phyloP scores from a whole-genome alignment of 441 rosid genomes.

The Populus tomentosa region DNA sequence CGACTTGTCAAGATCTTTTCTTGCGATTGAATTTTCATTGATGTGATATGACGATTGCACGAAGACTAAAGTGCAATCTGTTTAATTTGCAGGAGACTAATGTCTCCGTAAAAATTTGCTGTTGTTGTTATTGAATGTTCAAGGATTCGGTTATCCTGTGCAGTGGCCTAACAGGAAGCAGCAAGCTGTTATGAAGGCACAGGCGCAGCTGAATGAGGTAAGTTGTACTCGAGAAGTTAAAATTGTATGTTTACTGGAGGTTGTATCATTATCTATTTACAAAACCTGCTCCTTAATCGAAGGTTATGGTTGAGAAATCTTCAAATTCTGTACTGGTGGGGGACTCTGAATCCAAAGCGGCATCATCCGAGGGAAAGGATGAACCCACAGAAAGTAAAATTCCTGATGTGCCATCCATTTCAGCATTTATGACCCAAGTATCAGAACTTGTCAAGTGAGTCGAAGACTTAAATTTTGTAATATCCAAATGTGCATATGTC shows the following conservation, averaged over 20 bases:
- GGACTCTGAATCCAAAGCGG: slow-evolving; percentile 27
- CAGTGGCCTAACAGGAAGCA: slow-evolving; percentile 43
- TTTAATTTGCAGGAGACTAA: too few relatives aligned
- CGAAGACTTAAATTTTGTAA: background rate
- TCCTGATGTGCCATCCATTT: slow-evolving; percentile 48
- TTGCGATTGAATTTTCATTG: background rate
- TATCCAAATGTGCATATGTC: background rate
- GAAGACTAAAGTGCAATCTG: background rate
- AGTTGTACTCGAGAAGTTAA: slow-evolving; percentile 11
- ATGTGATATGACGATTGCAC: background rate
- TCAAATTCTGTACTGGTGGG: slow-evolving; percentile 46
- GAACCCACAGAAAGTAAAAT: slow-evolving; percentile 27
- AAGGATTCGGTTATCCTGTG: slow-evolving; percentile 9
- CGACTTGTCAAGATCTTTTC: background rate
- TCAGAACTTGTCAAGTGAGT: slow-evolving; percentile 83
- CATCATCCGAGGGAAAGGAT: slow-evolving; percentile 34
- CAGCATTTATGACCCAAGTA: slow-evolving; percentile 82
- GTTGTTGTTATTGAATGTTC: background rate
- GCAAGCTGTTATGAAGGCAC: slow-evolving; percentile 31
- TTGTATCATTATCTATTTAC: background rate
- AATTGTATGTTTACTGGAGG: slow-evolving; percentile 11
- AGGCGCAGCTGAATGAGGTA: slow-evolving; percentile 65
- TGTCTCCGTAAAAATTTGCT: background rate
- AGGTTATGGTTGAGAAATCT: slow-evolving; percentile 43
- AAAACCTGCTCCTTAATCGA: slow-evolving; percentile 13